phyloP scores from a whole-genome alignment of 2,329 filamentous ascomycete genomes.

The Neurospora sp. region DNA sequence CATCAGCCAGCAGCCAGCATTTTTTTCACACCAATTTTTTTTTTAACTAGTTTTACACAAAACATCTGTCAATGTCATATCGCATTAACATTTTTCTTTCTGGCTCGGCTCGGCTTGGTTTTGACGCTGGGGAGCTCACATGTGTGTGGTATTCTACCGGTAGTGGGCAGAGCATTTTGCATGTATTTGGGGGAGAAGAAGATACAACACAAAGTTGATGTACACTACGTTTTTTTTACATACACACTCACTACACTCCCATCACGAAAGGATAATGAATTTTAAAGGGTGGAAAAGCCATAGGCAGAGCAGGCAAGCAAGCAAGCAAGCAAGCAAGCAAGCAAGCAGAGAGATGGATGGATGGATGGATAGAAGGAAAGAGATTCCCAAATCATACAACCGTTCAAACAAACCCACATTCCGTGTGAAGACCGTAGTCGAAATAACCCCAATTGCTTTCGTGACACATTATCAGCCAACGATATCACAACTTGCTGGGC shows the following conservation, averaged over 20 bases:
- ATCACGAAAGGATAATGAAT: neutral
- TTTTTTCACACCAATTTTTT: neutral
- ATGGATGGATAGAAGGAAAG: neutral
- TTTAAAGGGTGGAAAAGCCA: neutral
- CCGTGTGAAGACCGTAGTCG: neutral
- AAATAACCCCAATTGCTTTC: neutral
- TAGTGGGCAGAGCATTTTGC: neutral
- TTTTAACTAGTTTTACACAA: neutral
- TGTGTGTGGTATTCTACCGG: neutral
- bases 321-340: neutral
- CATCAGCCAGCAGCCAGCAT: neutral
- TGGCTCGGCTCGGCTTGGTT: neutral
- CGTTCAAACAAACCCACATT: neutral
- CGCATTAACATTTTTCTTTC: neutral
- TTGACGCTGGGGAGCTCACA: neutral
- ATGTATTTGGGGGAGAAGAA: neutral
- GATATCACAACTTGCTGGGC: neutral
- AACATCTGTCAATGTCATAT: neutral
- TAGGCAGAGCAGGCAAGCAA: neutral
- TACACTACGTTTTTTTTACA: neutral
- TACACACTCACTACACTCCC: neutral
- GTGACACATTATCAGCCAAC: neutral
- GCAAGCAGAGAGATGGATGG: neutral
- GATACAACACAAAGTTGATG: neutral
- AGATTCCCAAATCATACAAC: neutral